A percentile compares a stretch with the other conserved stretches of the same genome.
Evolutionary conservation across 768 basidiomycete genomes (phyloP).

Genomic region (Leucosporidium yakuticum): DNA sequence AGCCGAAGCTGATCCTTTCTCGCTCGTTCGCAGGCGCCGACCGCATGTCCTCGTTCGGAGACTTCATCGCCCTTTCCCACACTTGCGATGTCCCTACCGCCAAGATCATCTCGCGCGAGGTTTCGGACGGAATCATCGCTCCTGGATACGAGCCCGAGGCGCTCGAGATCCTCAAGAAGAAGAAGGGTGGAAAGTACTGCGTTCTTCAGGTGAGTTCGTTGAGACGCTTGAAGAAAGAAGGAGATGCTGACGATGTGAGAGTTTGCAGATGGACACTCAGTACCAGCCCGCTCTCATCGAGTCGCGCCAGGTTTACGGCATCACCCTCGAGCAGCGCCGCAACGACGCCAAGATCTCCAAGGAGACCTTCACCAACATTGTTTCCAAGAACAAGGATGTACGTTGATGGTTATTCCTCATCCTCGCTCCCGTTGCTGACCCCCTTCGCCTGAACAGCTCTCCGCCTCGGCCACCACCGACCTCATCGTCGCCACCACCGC

Average conservation of each 20-base stretch:
- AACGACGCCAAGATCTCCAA: slow-evolving; percentile 84
- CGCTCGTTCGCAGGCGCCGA: slow-evolving; percentile 64
- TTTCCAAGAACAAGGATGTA: slow-evolving; percentile 80
- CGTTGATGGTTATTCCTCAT: background rate
- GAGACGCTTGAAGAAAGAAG: background rate
- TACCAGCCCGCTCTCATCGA: slow-evolving; percentile 75
- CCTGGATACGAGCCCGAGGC: slow-evolving; percentile 86
- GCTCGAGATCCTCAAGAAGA: slow-evolving; percentile 82
- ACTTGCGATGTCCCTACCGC: slow-evolving; percentile 91
- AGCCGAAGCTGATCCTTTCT: background rate
- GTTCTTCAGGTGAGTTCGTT: slow-evolving; percentile 67
- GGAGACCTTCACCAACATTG: slow-evolving; percentile 75
- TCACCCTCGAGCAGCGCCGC: slow-evolving; percentile 79
- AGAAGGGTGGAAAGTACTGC: slow-evolving; percentile 98
- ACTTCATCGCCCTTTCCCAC: slow-evolving; percentile 92
- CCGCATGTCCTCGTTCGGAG: slow-evolving; percentile 98
- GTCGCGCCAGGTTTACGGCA: slow-evolving; percentile 91
- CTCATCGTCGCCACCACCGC: slow-evolving; percentile 93
- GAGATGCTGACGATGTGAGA: background rate
- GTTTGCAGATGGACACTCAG: slow-evolving; percentile 70
- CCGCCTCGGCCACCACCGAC: slow-evolving; percentile 71
- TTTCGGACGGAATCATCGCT: slow-evolving; percentile 96
- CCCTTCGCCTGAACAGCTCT: slow-evolving; percentile 53
- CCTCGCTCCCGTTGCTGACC: background rate
- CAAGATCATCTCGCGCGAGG: slow-evolving; percentile 94